Base-by-base conservation (phyloP, 805 yeast species). In the Maudiozyma saulgeensis region DNA sequence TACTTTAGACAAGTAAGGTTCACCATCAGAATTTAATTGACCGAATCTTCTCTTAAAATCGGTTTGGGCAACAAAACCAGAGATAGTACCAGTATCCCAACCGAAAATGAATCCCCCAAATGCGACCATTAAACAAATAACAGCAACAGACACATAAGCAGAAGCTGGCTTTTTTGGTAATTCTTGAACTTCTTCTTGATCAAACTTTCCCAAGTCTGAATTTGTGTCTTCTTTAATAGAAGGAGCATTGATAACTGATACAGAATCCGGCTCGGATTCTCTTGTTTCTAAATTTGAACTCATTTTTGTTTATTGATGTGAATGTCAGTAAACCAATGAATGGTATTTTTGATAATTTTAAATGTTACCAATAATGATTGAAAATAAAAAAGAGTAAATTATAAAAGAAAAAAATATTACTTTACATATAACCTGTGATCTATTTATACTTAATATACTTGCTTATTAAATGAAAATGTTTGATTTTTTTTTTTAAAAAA, bases 11-110 rank as follows among this genome's bases (percentile, higher is more conserved):
- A 78, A 61, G 56, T 70, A 69, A 56, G 66, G 61, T 1, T 55
- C 68, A 51, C 84, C 84, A 2, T 56, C 52, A 15, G 61, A 42
- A 50, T 67, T 53, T 3, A 56, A 16, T 56, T 80, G 81, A 57
- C 84, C 87, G 56, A 81, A 82, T 58, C 81, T 68, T 15, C 53
- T 48, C 49, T 67, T 61, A 64, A 75, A 82, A 52, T 80, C 79
- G 11, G 71, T 56, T 80, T 81, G 78, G 61, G 37, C 40, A 8
- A 44, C 46, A 16, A 44, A 44, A 37, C 41, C 46, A 16, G 46
- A 44, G n/a, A 44, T 44, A 7, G 87, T 81, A 73, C 87, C 87
- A 40, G 87, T 82, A 69, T 82, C 88, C 76, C 82, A 82, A 56
- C 87, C 87, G 56, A 79, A 81, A 43, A 82, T 82, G 35, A 53